A percentile compares a stretch with the other conserved stretches of the same genome.
Evolutionary conservation across 176 grass and related monocot genomes (phyloP).

Genomic region (Chrysopogon serrulatus): DNA sequence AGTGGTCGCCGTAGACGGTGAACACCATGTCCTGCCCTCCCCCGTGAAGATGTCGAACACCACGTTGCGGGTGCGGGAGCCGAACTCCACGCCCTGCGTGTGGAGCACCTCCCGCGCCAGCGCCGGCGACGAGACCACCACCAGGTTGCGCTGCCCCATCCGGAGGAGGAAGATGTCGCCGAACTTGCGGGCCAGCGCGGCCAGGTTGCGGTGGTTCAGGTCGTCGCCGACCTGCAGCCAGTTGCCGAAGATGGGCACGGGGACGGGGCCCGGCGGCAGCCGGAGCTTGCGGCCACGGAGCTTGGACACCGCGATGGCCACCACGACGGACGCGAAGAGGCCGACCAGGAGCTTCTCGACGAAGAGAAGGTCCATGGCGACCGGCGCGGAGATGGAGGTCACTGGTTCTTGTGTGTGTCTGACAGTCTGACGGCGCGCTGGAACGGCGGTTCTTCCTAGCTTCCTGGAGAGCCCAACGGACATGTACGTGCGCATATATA

Average conservation of each 20-base stretch:
- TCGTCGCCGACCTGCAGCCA: slow-evolving; percentile 94
- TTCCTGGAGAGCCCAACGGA: not conserved
- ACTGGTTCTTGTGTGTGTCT: not conserved
- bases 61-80: slow-evolving; percentile 85
- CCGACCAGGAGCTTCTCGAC: slow-evolving; percentile 59
- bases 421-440: not conserved
- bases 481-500: not conserved
- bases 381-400: not conserved
- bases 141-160: slow-evolving; percentile 83
- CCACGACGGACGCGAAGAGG: slow-evolving; percentile 55
- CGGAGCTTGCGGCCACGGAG: slow-evolving; percentile 52
- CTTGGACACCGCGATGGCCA: slow-evolving; percentile 72
- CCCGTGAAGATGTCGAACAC: slow-evolving; percentile 95
- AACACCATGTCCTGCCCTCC: slow-evolving; percentile 90
- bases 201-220: slow-evolving; percentile 86
- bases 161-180: slow-evolving; percentile 84
- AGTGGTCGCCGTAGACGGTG: slow-evolving; percentile 92
- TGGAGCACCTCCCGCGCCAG: slow-evolving; percentile 82
- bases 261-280: slow-evolving; percentile 62
- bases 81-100: slow-evolving; percentile 90
- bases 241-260: slow-evolving; percentile 80
- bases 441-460: not conserved
- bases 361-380: slow-evolving; percentile 62
- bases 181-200: slow-evolving; percentile 51
- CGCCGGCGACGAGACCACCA: slow-evolving; percentile 62